phyloP scores from a whole-genome alignment of 768 basidiomycete genomes.

The Mycena amicta region DNA sequence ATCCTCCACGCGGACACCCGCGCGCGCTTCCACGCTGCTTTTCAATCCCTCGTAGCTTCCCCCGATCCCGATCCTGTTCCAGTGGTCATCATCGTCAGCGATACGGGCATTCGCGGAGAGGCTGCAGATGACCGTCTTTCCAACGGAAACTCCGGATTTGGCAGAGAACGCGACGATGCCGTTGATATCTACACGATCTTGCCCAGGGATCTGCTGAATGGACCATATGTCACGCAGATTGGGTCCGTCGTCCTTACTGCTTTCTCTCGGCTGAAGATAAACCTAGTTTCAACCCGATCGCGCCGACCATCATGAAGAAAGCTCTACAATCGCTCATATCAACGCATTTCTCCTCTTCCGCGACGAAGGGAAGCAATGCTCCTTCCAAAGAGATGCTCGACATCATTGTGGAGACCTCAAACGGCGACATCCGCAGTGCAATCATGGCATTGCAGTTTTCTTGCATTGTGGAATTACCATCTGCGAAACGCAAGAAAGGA shows the following conservation, averaged over 20 bases:
- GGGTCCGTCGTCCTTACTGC: conserved; percentile 49
- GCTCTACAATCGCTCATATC: conserved; percentile 67
- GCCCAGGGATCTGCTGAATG: conserved; percentile 65
- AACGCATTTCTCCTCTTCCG: conserved; percentile 44
- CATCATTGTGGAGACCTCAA: conserved; percentile 73
- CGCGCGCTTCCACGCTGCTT: conserved; percentile 68
- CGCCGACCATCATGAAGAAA: conserved; percentile 79
- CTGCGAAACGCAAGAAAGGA: conserved; percentile 37
- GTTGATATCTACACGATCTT: conserved; percentile 73
- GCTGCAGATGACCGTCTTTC: conserved; percentile 50
- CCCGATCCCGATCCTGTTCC: conserved; percentile 50
- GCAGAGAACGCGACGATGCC: conserved; percentile 50
- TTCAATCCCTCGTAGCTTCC: conserved; percentile 57
- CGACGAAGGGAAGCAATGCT: conserved; percentile 29
- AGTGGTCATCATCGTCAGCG: conserved; percentile 81
- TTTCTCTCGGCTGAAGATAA: background rate
- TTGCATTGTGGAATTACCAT: conserved; percentile 49
- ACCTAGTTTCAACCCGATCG: conserved; percentile 92
- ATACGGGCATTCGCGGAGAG: conserved; percentile 79
- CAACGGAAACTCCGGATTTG: conserved; percentile 35
- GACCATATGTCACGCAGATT: conserved; percentile 79
- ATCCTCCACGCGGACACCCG: conserved; percentile 74
- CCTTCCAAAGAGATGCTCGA: conserved; percentile 74
- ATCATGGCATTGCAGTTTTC: conserved; percentile 93
- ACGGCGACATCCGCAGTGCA: conserved; percentile 92